A percentile compares a stretch with the other conserved stretches of the same genome.
Evolutionary conservation across 129 eudicot genomes (phyloP).

Genomic region (Solidago caesia): DNA sequence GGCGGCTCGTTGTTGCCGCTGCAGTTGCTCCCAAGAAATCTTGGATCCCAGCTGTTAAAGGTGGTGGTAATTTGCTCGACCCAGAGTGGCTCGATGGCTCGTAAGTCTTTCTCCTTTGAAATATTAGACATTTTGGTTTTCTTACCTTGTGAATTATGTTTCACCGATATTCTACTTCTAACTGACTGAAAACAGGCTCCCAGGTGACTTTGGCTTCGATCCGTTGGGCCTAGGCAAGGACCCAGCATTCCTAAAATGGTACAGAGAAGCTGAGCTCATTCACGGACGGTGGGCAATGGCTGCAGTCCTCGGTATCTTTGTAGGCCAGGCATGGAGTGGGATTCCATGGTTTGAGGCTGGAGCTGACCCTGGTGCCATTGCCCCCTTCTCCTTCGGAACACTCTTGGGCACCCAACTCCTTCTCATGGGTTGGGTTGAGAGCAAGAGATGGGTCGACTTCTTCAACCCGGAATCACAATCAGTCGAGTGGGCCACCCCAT

Average conservation of each 20-base stretch:
- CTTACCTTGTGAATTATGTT: not conserved
- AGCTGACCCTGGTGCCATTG: constrained; percentile 90
- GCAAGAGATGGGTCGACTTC: constrained; percentile 99
- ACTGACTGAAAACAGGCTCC: constrained; percentile 56
- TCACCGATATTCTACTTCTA: not conserved
- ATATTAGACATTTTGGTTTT: not conserved
- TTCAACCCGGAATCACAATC: constrained; percentile 94
- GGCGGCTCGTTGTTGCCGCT: constrained; percentile 53
- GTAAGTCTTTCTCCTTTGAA: constrained; percentile 45
- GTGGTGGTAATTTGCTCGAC: constrained; percentile 81
- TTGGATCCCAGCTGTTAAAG: constrained; percentile 88
- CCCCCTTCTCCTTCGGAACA: constrained; percentile 86
- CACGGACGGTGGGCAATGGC: constrained; percentile 99
- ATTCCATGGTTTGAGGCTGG: constrained; percentile 99
- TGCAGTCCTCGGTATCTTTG: constrained; percentile 90
- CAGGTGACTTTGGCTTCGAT: constrained; percentile 98
- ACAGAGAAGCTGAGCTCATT: constrained; percentile 97
- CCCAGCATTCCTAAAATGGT: constrained; percentile 96
- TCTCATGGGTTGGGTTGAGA: constrained; percentile 99
- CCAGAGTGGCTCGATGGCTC: constrained; percentile 99
- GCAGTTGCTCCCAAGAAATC: constrained; percentile 91
- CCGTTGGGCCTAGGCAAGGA: constrained; percentile 95
- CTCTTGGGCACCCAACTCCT: constrained; percentile 92
- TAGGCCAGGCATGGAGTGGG: constrained; percentile 96
- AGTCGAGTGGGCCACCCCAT: constrained; percentile 98